These are phyloP conservation scores for Dictyostelium capitatum DNA, from an alignment of 78 protist species.

Conservation along the genomic window DNA sequence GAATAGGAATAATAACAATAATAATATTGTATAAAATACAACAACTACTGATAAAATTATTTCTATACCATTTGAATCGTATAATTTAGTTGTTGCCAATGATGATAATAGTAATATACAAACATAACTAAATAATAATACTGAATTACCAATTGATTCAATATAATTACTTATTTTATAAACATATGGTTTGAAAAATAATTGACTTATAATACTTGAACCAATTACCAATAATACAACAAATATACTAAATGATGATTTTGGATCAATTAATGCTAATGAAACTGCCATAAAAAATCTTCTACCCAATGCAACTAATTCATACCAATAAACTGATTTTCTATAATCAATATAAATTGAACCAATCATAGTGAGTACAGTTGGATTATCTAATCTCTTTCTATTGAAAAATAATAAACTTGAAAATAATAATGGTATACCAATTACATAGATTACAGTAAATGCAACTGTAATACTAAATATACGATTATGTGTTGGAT, in stretches of 20 bases:
- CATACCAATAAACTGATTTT: constrained; percentile 44
- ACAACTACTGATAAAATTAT: constrained; percentile 44
- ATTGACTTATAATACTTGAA: constrained; percentile 38
- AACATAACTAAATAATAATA: constrained; percentile 41
- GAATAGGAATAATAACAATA: constrained; percentile 37
- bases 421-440: constrained; percentile 47
- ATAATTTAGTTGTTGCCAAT: constrained; percentile 19
- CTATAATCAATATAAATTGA: constrained; percentile 72
- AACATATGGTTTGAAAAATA: constrained; percentile 28
- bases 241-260: constrained; percentile 56
- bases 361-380: constrained; percentile 27
- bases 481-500: constrained; percentile 15
- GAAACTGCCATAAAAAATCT: constrained; percentile 75
- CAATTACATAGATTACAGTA: constrained; percentile 55
- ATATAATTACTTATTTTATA: constrained; percentile 36
- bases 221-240: constrained; percentile 70
- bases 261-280: constrained; percentile 63
- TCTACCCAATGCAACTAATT: constrained; percentile 20
- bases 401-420: constrained; percentile 22
- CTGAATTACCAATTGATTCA: constrained; percentile 44
- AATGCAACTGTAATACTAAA: constrained; percentile 10
- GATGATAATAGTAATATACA: constrained; percentile 57
- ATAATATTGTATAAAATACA: constrained; percentile 27
- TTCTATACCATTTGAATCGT: constrained; percentile 54
- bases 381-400: constrained; percentile 56